These are phyloP conservation scores for Penicillium daleae DNA, from an alignment of 495 filamentous ascomycete species.

Conservation along the genomic window DNA sequence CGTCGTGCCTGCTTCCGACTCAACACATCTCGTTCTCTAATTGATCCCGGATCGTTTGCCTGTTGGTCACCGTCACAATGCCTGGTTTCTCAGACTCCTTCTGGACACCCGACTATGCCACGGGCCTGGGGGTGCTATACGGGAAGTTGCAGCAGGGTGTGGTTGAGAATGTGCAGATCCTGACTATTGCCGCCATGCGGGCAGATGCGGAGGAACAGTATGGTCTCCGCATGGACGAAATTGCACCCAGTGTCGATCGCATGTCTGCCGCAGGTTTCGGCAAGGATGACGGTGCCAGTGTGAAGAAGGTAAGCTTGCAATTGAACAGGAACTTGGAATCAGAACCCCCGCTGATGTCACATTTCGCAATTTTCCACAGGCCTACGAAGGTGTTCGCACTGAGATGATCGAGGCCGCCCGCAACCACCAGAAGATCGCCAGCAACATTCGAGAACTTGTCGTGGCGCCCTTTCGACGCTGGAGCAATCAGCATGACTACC, in stretches of 20 bases:
- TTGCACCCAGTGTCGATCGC: conserved; percentile 79
- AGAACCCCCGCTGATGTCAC: conserved; percentile 5
- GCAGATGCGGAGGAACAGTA: conserved; percentile 95
- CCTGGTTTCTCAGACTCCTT: conserved; percentile 91
- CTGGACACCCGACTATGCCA: conserved; percentile 93
- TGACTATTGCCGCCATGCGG: conserved; percentile 89
- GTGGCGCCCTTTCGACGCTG: conserved; percentile 91
- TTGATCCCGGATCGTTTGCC: conserved; percentile 11
- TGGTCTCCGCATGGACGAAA: conserved; percentile 77
- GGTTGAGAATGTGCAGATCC: conserved; percentile 90
- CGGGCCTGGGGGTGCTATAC: conserved; percentile 93
- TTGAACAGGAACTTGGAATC: neutral
- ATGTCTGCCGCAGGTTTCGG: conserved; percentile 77
- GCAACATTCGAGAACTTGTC: conserved; percentile 94
- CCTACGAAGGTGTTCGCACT: conserved; percentile 90
- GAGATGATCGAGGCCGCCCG: conserved; percentile 93
- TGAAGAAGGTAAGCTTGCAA: conserved; percentile 70
- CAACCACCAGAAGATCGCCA: conserved; percentile 92
- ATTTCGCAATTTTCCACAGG: conserved; percentile 52
- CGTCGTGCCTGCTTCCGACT: neutral
- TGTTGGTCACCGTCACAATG: conserved; percentile 53
- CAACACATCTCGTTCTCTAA: conserved; percentile 1
- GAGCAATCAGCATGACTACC: conserved; percentile 91
- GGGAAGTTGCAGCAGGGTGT: conserved; percentile 96
- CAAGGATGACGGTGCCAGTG: conserved; percentile 94